These are phyloP conservation scores for Sporothrix humicola DNA, from an alignment of 2,329 filamentous ascomycete species.

Conservation along the genomic window DNA sequence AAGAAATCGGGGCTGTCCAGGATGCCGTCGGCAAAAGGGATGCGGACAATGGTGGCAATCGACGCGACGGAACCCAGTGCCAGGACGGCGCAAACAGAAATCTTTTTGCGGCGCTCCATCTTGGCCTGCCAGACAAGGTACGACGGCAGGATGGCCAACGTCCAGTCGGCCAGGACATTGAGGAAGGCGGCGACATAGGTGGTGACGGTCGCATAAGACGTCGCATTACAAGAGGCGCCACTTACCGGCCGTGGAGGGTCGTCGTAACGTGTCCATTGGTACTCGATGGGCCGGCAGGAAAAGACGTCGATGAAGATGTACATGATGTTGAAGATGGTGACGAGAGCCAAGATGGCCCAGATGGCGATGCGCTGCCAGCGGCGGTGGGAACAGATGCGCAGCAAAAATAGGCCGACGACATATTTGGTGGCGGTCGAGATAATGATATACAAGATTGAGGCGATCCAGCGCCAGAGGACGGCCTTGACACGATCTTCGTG, in stretches of 20 bases:
- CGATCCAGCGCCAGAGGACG: conserved; percentile 19
- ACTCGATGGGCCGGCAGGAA: conserved; percentile 9
- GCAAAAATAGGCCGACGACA: conserved; percentile 19
- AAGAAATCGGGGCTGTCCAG: neutral
- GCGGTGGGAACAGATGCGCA: conserved; percentile 26
- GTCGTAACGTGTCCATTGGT: conserved; percentile 10
- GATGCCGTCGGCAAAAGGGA: neutral
- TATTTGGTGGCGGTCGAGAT: conserved; percentile 9
- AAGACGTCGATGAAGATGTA: conserved; percentile 13
- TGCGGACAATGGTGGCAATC: conserved; percentile 21
- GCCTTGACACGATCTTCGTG: conserved; percentile 10
- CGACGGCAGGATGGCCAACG: neutral
- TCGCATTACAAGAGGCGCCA: neutral
- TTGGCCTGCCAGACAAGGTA: conserved; percentile 28
- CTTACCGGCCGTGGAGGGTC: neutral
- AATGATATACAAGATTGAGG: conserved; percentile 15
- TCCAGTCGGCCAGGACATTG: conserved; percentile 21
- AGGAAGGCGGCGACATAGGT: conserved; percentile 1
- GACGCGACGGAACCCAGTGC: conserved; percentile 15
- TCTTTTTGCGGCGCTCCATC: conserved; percentile 26
- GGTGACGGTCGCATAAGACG: conserved; percentile 11
- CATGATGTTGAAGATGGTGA: conserved; percentile 14
- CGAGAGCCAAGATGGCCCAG: neutral
- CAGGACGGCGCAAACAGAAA: conserved; percentile 10
- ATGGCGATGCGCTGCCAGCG: conserved; percentile 25